phyloP scores from a whole-genome alignment of 108 stramenopile genomes.

The Skeletonema potamos region DNA sequence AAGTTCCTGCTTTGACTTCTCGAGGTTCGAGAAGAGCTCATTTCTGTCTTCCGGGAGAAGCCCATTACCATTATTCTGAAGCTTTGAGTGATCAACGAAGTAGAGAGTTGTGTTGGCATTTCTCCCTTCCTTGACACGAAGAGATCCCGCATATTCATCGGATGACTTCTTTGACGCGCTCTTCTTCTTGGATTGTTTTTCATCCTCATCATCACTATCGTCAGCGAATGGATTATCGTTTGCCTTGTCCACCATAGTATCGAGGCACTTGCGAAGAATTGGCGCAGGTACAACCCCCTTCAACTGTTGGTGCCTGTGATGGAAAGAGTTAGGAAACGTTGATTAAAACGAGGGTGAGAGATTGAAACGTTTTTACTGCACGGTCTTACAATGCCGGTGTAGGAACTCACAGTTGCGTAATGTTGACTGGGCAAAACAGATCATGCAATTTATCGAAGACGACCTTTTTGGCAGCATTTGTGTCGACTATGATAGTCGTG shows the following conservation, averaged over 20 bases:
- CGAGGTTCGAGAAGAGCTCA: conserved; percentile 42
- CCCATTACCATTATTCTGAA: conserved; percentile 56
- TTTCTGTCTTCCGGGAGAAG: conserved; percentile 56
- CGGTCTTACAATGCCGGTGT: neutral
- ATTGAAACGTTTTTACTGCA: neutral
- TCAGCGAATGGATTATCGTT: conserved; percentile 49
- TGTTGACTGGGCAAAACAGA: conserved; percentile 78
- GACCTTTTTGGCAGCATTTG: conserved; percentile 73
- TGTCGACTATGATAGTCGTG: conserved; percentile 64
- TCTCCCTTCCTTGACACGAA: conserved; percentile 65
- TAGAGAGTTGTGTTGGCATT: conserved; percentile 65
- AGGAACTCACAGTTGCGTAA: conserved; percentile 71
- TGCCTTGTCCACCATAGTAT: conserved; percentile 65
- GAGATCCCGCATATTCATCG: conserved; percentile 56
- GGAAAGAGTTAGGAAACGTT: neutral
- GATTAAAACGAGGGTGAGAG: too few species aligned
- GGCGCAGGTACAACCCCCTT: conserved; percentile 68
- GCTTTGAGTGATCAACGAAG: conserved; percentile 72
- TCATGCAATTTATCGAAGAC: conserved; percentile 70
- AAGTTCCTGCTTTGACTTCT: conserved; percentile 46
- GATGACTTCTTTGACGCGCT: conserved; percentile 15
- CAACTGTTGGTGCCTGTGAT: conserved; percentile 39
- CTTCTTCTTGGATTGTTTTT: conserved; percentile 26
- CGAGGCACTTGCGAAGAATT: conserved; percentile 60
- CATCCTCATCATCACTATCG: conserved; percentile 64